phyloP scores from a whole-genome alignment of 345 rosid genomes.

The Linum tenue region DNA sequence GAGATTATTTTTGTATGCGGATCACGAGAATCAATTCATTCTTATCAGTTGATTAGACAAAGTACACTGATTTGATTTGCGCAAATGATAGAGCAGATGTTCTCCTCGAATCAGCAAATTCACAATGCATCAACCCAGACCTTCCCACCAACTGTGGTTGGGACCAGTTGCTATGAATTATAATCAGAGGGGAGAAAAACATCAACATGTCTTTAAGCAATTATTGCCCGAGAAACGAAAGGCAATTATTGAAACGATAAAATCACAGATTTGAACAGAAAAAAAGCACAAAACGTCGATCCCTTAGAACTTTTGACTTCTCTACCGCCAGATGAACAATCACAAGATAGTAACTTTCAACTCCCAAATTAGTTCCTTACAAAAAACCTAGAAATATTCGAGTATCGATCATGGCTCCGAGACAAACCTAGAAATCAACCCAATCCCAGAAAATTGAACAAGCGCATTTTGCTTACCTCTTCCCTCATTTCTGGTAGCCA shows the following conservation, averaged over 20 bases:
- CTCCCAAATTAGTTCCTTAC: too few relatives aligned
- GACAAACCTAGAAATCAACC: not conserved
- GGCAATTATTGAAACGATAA: not conserved
- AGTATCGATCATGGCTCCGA: not conserved
- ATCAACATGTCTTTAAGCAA: not conserved
- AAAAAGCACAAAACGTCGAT: not conserved
- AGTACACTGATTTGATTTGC: too few relatives aligned
- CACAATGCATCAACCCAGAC: not conserved
- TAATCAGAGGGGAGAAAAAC: not conserved
- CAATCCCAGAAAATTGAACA: not conserved
- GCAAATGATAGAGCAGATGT: too few relatives aligned
- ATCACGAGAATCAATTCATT: too few relatives aligned
- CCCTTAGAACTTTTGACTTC: not conserved
- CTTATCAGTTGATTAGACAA: too few relatives aligned
- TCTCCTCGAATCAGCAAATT: too few relatives aligned
- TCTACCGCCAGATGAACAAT: not conserved
- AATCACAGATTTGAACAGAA: not conserved
- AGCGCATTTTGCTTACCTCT: not conserved
- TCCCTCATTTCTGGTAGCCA: conserved; percentile 40
- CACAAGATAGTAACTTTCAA: not conserved
- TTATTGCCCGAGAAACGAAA: not conserved
- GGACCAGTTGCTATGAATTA: not conserved
- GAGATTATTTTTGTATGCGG: too few relatives aligned
- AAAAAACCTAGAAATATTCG: too few relatives aligned
- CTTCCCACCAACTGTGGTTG: not conserved